phyloP scores from a whole-genome alignment of 805 yeast species.

The Citeromyces nyonsensis region DNA sequence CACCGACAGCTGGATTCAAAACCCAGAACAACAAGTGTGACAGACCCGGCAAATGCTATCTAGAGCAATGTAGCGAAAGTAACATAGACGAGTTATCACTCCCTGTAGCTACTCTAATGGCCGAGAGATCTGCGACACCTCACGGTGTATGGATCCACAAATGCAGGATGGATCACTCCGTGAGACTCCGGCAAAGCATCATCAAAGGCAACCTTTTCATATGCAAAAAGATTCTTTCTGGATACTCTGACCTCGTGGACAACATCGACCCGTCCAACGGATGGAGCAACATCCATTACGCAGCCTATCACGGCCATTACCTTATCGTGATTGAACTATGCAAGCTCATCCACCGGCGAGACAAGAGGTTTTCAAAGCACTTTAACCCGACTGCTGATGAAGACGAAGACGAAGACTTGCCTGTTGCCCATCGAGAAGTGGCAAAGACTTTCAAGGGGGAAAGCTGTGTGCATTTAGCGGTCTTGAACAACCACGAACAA shows the following conservation, averaged over 20 bases:
- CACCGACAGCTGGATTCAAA: too few species aligned
- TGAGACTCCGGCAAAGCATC: conserved; percentile 56
- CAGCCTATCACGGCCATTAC: conserved; percentile 59
- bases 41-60: too few species aligned
- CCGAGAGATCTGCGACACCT: too few species aligned
- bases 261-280: conserved; percentile 61
- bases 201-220: conserved; percentile 44
- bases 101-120: too few species aligned
- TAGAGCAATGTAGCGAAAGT: too few species aligned
- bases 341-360: conserved; percentile 1
- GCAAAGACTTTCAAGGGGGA: conserved; percentile 33
- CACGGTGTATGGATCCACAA: conserved; percentile 11
- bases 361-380: too few species aligned
- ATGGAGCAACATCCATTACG: conserved; percentile 76
- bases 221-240: conserved; percentile 45
- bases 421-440: conserved; percentile 14
- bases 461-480: conserved; percentile 60
- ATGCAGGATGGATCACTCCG: conserved; percentile 35
- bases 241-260: conserved; percentile 55
- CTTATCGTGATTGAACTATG: conserved; percentile 3
- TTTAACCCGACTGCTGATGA: background rate
- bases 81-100: too few species aligned
- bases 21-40: too few species aligned
- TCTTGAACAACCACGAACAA: conserved; percentile 35
- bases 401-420: background rate